Evolutionary conservation across 2,329 filamentous ascomycete genomes (phyloP), one percentile per base, ranked within the genome.

Genomic region (Sclerotinia subarctica): DNA sequence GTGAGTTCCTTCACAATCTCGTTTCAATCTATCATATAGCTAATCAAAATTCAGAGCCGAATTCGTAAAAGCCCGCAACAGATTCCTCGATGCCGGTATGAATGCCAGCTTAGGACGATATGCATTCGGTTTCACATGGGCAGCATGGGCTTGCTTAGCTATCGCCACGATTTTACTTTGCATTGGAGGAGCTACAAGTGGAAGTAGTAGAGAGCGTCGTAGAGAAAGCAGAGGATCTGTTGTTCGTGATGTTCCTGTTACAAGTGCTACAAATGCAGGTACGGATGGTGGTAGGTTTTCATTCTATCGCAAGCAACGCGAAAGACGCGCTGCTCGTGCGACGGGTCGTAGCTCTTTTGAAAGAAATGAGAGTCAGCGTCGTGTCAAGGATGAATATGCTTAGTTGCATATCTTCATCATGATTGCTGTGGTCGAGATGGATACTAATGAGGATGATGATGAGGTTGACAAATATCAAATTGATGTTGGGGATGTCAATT

Each of bases 101-200:
- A 76, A 78, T 24, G 90, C 92, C 42, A 78, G 77, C 15, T 77
- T 95, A 49, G 92, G 92, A 65, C 76, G 75, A 44, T 91, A 89
- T 75, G 89, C 88, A 26, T 92, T 92, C 75, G 92, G 86, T 56
- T 94, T 93, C 80, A 88, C 87, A 71, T 95, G 92, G 92, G 88
- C 84, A 21, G 85, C 90, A 1, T 87, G 88, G 79, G 86, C 85
- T 13, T 84, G 85, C 66, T 85, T 92, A 74, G 80, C 92, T 72
- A 78, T 94, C 72, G 85, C 90, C 21, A 86, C 85, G 5, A 72
- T 92, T 42, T 80, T 93, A 68, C 92, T 93, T 81, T 90, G 85
- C 78, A 66, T 88, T 44, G 87, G 87, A 64, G 85, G 86, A 70
- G 64, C 17, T 2, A 11, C 13, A 8, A 29, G 51, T 11, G 6